A percentile compares a stretch with the other conserved stretches of the same genome.
Conservation (phyloP, 2,329 filamentous ascomycete genomes). For the Penicillium sp. region DNA sequence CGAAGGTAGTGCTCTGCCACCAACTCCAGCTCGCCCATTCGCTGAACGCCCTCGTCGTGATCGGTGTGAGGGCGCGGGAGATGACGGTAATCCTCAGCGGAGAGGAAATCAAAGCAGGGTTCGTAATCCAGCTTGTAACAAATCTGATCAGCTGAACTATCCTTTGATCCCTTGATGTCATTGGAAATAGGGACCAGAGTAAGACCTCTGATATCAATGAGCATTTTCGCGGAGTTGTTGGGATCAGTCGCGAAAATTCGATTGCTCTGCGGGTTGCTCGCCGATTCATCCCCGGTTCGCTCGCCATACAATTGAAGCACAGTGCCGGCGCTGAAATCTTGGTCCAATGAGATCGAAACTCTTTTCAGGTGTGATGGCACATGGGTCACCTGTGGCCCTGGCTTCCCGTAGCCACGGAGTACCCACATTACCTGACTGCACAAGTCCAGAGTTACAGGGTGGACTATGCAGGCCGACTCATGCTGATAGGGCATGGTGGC, state of each 20-base stretch:
- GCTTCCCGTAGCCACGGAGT: slow-evolving; percentile 16
- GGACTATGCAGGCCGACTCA: slow-evolving; percentile 16
- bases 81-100: slow-evolving; percentile 14
- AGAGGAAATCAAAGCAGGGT: slow-evolving; percentile 24
- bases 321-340: slow-evolving; percentile 9
- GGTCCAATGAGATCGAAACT: slow-evolving; percentile 11
- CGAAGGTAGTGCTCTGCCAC: slow-evolving; percentile 19
- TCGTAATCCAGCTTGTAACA: slow-evolving; percentile 24
- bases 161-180: slow-evolving; percentile 16
- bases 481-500: slow-evolving; percentile 15
- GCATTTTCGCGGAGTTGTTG: slow-evolving; percentile 5
- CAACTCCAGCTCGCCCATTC: slow-evolving; percentile 16
- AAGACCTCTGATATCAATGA: slow-evolving; percentile 17
- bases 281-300: slow-evolving; percentile 6
- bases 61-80: slow-evolving; percentile 14
- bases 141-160: slow-evolving; percentile 13
- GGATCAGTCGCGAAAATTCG: slow-evolving; percentile 17
- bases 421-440: slow-evolving; percentile 22
- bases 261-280: slow-evolving; percentile 14
- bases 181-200: slow-evolving; percentile 19
- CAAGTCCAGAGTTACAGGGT: slow-evolving; percentile 20
- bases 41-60: slow-evolving; percentile 7
- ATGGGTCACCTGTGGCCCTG: slow-evolving; percentile 10
- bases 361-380: slow-evolving; percentile 22
- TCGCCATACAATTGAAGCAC: slow-evolving; percentile 15